phyloP scores from a whole-genome alignment of 371 early-diverging fungal species.

The Mucor sp. region DNA sequence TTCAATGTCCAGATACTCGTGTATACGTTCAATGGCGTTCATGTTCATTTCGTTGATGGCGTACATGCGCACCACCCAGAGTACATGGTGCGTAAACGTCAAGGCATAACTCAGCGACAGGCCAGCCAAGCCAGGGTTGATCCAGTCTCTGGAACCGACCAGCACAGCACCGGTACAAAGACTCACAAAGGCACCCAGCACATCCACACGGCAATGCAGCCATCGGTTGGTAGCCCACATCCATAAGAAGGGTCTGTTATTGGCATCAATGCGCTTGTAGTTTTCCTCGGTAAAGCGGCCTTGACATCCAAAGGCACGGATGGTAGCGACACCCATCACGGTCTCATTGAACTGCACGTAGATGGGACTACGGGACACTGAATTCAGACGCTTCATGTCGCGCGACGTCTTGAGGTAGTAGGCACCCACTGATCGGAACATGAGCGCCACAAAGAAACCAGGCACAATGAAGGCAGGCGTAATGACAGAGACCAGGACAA shows the following conservation, averaged over 20 bases:
- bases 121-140: constrained; percentile 80
- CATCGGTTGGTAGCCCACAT: constrained; percentile 89
- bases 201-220: constrained; percentile 81
- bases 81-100: constrained; percentile 66
- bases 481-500: constrained; percentile 45
- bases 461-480: constrained; percentile 61
- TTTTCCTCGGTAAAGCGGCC: constrained; percentile 62
- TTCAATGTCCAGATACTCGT: constrained; percentile 72
- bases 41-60: constrained; percentile 85
- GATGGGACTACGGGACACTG: constrained; percentile 79
- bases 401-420: constrained; percentile 77
- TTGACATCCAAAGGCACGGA: constrained; percentile 76
- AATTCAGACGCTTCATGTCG: constrained; percentile 87
- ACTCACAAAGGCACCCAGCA: constrained; percentile 72
- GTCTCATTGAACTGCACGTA: constrained; percentile 78
- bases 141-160: constrained; percentile 44
- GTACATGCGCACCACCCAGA: constrained; percentile 82
- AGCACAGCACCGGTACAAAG: constrained; percentile 69
- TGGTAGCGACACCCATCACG: constrained; percentile 73
- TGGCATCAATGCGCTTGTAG: constrained; percentile 58
- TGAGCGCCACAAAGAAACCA: constrained; percentile 47
- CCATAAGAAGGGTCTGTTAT: constrained; percentile 83
- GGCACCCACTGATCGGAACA: constrained; percentile 52
- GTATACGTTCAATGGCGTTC: constrained; percentile 84
- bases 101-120: constrained; percentile 75